A percentile compares a stretch with the other conserved stretches of the same genome.
Conservation (phyloP, 1,139 yeast species). For the Scheffersomyces titani region DNA sequence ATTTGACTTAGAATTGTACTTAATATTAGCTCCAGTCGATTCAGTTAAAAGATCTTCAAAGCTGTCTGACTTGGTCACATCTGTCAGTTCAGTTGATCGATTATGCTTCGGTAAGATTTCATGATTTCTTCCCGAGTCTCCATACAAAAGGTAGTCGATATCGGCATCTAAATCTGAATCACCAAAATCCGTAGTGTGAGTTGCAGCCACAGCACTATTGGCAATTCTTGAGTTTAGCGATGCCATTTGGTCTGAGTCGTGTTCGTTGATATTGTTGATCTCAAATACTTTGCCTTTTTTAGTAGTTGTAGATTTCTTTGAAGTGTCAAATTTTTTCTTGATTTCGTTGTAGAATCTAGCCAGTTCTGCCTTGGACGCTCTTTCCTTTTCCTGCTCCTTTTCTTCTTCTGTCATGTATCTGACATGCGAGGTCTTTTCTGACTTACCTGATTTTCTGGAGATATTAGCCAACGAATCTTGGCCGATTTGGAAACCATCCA, state of each 20-base stretch:
- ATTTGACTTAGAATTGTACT: neutral
- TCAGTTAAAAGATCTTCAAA: neutral
- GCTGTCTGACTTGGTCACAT: neutral
- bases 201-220: slow-evolving; percentile 4
- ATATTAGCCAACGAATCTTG: slow-evolving; percentile 14
- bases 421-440: slow-evolving; percentile 8
- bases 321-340: slow-evolving; percentile 26
- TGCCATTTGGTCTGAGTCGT: slow-evolving; percentile 26
- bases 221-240: slow-evolving; percentile 27
- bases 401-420: slow-evolving; percentile 30
- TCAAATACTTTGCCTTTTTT: slow-evolving; percentile 31
- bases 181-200: neutral
- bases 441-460: slow-evolving; percentile 2
- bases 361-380: slow-evolving; percentile 28
- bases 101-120: neutral
- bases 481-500: slow-evolving; percentile 42
- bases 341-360: slow-evolving; percentile 30
- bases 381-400: slow-evolving; percentile 21
- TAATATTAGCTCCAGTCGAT: neutral
- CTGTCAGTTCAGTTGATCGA: neutral
- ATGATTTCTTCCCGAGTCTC: neutral
- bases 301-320: neutral
- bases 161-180: slow-evolving; percentile 19
- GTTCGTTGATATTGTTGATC: slow-evolving; percentile 32
- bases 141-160: neutral